Conservation (phyloP, 2,329 filamentous ascomycete species). For the Neurospora sp. region DNA sequence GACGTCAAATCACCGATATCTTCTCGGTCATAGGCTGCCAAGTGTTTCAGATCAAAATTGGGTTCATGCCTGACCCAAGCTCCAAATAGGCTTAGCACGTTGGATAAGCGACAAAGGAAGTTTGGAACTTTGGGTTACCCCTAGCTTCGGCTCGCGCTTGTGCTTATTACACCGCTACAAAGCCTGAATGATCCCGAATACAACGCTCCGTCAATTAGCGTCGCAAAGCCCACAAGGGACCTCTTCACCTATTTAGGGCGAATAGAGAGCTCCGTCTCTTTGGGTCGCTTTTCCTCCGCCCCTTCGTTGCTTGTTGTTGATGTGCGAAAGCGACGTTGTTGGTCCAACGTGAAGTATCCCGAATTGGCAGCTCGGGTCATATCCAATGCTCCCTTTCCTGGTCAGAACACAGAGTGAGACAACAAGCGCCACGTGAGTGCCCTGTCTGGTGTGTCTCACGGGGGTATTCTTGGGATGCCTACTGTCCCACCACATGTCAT, state of each 20-base stretch:
- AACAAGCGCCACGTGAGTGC: neutral
- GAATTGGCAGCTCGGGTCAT: neutral
- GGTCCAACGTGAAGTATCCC: neutral
- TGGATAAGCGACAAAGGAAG: neutral
- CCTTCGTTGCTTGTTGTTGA: neutral
- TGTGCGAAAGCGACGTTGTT: neutral
- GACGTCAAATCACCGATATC: neutral
- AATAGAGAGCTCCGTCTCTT: neutral
- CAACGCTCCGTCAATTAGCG: neutral
- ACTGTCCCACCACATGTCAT: neutral
- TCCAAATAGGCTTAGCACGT: neutral
- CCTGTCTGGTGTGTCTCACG: neutral
- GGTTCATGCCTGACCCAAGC: slow-evolving; percentile 1
- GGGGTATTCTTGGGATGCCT: neutral
- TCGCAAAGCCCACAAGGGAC: neutral
- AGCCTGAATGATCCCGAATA: neutral
- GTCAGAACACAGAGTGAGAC: neutral
- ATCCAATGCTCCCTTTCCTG: neutral
- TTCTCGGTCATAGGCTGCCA: slow-evolving; percentile 1
- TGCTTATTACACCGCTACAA: neutral
- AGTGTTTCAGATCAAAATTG: slow-evolving; percentile 5
- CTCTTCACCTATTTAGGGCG: neutral
- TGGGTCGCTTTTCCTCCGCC: neutral
- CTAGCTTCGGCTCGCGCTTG: neutral
- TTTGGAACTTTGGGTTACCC: neutral